A percentile compares a stretch with the other conserved stretches of the same genome.
Evolutionary conservation across 345 rosid genomes (phyloP).

Genomic region (Eucalyptus lansdowneana): DNA sequence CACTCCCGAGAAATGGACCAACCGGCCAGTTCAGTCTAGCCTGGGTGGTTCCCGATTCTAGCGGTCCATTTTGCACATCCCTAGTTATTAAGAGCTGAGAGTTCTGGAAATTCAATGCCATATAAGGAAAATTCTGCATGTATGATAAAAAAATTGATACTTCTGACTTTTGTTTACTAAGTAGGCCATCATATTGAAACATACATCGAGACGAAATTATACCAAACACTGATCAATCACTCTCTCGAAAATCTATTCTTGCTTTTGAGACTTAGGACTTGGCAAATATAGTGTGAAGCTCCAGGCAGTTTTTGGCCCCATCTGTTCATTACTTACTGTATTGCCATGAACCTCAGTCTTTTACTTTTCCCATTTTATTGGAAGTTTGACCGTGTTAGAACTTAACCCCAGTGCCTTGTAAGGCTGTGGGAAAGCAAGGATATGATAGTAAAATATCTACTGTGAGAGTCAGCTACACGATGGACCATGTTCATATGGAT

Average conservation of each 20-base stretch:
- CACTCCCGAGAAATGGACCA: too few relatives aligned
- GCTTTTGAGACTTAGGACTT: neutral
- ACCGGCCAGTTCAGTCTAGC: too few relatives aligned
- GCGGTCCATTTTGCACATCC: too few relatives aligned
- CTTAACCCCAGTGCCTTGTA: neutral
- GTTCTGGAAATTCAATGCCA: neutral
- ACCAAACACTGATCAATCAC: neutral
- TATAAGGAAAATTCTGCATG: neutral
- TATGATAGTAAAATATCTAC: neutral
- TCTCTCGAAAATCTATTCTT: neutral
- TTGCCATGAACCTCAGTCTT: neutral
- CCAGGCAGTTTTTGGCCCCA: neutral
- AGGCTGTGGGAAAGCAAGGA: neutral
- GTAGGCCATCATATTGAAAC: neutral
- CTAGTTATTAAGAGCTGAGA: neutral
- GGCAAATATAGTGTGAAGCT: neutral
- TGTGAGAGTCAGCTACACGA: neutral
- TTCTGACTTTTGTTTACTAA: neutral
- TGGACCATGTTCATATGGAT: neutral
- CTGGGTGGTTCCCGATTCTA: too few relatives aligned
- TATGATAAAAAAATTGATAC: neutral
- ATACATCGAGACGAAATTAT: neutral
- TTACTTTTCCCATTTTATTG: neutral
- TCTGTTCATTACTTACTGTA: neutral
- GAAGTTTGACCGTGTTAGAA: neutral